phyloP scores from a whole-genome alignment of 2,329 filamentous ascomycete genomes.

The Aureobasidium sp. region DNA sequence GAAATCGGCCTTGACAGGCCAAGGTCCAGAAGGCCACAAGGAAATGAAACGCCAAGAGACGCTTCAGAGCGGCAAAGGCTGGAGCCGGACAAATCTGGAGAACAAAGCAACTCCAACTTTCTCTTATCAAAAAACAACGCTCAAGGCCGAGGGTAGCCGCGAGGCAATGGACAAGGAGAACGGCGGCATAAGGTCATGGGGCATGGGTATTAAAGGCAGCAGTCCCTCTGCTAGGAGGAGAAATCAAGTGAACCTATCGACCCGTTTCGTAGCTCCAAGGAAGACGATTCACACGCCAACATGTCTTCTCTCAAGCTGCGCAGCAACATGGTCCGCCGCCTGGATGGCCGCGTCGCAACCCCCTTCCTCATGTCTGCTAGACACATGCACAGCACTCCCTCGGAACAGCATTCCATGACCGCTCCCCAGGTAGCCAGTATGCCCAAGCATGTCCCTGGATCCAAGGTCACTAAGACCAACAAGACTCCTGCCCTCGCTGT shows the following conservation, averaged over 20 bases:
- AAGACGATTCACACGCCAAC: neutral
- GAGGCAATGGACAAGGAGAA: constrained; percentile 4
- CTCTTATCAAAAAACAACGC: constrained; percentile 12
- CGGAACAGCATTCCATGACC: constrained; percentile 10
- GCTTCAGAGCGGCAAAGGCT: too few relatives aligned
- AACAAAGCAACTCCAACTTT: constrained; percentile 2
- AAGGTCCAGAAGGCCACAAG: too few relatives aligned
- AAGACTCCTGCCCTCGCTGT: constrained; percentile 49
- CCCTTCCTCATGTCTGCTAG: constrained; percentile 10
- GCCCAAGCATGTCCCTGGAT: constrained; percentile 4
- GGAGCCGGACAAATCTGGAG: too few relatives aligned
- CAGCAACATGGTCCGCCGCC: constrained; percentile 10
- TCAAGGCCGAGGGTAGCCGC: constrained; percentile 12
- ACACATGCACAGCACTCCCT: constrained; percentile 12
- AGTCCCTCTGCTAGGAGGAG: neutral
- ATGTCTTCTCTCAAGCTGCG: constrained; percentile 16
- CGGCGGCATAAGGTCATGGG: neutral
- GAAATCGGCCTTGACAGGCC: too few relatives aligned
- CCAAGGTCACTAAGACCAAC: constrained; percentile 12
- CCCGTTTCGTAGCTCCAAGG: neutral
- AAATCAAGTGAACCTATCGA: constrained; percentile 7
- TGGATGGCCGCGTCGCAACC: constrained; percentile 11
- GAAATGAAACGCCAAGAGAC: too few relatives aligned
- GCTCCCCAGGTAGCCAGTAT: neutral
- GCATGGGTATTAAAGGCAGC: constrained; percentile 7